Conservation (phyloP, 352 stramenopile species). For the Globisporangium megalacanthum region DNA sequence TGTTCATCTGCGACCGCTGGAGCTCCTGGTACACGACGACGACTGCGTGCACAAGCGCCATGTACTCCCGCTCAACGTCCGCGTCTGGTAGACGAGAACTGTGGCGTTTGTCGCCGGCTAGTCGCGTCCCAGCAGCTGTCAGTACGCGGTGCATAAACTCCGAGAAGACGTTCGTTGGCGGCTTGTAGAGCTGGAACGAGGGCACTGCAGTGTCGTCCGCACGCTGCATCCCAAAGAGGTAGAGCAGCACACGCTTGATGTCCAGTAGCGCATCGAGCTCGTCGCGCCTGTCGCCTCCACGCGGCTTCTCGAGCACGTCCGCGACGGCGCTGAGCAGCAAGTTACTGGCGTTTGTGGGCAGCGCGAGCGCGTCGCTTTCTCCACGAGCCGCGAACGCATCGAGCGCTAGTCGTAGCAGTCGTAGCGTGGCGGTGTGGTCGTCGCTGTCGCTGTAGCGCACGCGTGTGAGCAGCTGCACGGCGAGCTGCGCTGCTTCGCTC, state of each 20-base stretch:
- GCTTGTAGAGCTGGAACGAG: conserved; percentile 75
- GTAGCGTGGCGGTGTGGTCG: conserved; percentile 33
- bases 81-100: not conserved
- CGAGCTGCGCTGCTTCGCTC: conserved; percentile 61
- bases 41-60: conserved; percentile 41
- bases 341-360: conserved; percentile 70
- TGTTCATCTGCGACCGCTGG: conserved; percentile 82
- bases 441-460: conserved; percentile 28
- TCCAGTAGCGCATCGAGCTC: conserved; percentile 33
- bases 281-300: not conserved
- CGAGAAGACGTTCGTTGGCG: conserved; percentile 70
- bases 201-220: conserved; percentile 12
- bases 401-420: conserved; percentile 50
- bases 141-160: conserved; percentile 60
- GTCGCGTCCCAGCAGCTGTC: conserved; percentile 18
- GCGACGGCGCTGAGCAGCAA: conserved; percentile 60
- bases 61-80: conserved; percentile 17
- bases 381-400: conserved; percentile 29
- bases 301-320: conserved; percentile 41
- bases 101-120: not conserved
- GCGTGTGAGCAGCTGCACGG: conserved; percentile 61
- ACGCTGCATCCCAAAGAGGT: conserved; percentile 49
- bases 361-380: conserved; percentile 19
- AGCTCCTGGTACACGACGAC: conserved; percentile 73
- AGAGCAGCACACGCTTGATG: conserved; percentile 56